Evolutionary conservation across 495 filamentous ascomycete genomes (phyloP).

Genomic region (Neurospora pannonica): DNA sequence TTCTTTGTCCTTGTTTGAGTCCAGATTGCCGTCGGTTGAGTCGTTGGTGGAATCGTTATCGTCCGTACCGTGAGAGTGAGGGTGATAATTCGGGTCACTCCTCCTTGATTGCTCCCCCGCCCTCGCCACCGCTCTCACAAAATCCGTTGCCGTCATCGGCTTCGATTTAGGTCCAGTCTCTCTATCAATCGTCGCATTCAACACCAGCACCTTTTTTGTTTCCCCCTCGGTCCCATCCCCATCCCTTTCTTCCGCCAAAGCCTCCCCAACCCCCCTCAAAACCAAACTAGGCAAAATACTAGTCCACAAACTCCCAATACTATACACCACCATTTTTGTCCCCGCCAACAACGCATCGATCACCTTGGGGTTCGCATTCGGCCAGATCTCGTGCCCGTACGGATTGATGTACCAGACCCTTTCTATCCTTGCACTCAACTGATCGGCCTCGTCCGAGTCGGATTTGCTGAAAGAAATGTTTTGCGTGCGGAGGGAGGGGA

Average conservation of each 20-base stretch:
- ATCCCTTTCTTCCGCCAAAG: constrained; percentile 21
- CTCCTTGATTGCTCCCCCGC: constrained; percentile 41
- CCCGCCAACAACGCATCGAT: constrained; percentile 47
- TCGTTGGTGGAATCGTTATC: background rate
- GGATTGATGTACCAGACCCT: constrained; percentile 97
- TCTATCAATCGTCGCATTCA: constrained; percentile 75
- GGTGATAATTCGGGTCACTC: constrained; percentile 12
- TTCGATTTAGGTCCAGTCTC: constrained; percentile 62
- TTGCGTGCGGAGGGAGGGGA: constrained; percentile 67
- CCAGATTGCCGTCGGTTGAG: background rate
- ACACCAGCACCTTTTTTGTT: constrained; percentile 68
- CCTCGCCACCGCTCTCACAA: constrained; percentile 65
- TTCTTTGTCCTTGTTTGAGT: constrained; percentile 6
- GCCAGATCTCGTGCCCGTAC: constrained; percentile 83
- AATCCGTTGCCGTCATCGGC: constrained; percentile 64
- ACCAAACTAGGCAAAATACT: constrained; percentile 67
- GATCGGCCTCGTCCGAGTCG: constrained; percentile 34
- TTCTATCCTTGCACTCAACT: constrained; percentile 65
- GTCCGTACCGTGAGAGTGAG: background rate
- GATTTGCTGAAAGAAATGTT: constrained; percentile 72
- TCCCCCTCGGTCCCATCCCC: constrained; percentile 22
- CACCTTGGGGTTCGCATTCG: constrained; percentile 69
- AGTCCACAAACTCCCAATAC: constrained; percentile 84
- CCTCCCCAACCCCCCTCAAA: constrained; percentile 52
- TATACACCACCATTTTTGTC: constrained; percentile 69